Evolutionary conservation across 306 rosid genomes (phyloP), one percentile per base, ranked within the genome.

Genomic region (Vigna angularis): DNA sequence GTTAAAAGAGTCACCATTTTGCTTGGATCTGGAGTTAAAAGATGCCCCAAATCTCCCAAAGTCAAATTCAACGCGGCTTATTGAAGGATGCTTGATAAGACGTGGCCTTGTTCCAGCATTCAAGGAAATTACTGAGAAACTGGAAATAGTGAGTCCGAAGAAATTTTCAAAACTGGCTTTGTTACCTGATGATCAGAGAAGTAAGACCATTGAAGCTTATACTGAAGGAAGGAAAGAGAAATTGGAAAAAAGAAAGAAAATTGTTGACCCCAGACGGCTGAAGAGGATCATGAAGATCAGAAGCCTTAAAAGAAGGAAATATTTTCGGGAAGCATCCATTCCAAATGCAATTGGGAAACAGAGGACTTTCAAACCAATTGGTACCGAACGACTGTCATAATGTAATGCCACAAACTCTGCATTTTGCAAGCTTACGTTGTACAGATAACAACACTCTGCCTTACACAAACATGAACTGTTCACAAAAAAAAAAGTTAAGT

Each of bases 1-100:
- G 98, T 83, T 94, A 70, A 94, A 92, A 79, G 98, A 94, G 75
- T 94, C 98, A 53, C 91, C 97, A 2, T 94, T 94, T 75, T 94
- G 98, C 83, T 82, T 89, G 79, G 97, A 94, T 87, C 92, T 94
- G 10, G 98, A 94, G 90, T 82, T 94, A 85, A 92, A 90, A 86
- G 93, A 94, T 81, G 66, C 91, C 28, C 78, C 88, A 24, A 72
- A 74, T 50, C 91, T 90, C 75, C 97, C 97, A 5, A 78, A 88
- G 51, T 53, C 55, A 53, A 94, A 94, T 74, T 94, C 98, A 20
- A 89, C 92, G 91, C 88, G 82, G 86, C 92, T 94, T 18, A 57
- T 92, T 9, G 88, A 88, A 47, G 97, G 98, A 67, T 94, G 98
- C 85, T 94, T 90, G 48, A 73, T 94, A 70, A 87, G 98, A 49